Evolutionary conservation across 2,329 filamentous ascomycete species (phyloP).

Genomic region (Colletotrichum gloeosporioides): DNA sequence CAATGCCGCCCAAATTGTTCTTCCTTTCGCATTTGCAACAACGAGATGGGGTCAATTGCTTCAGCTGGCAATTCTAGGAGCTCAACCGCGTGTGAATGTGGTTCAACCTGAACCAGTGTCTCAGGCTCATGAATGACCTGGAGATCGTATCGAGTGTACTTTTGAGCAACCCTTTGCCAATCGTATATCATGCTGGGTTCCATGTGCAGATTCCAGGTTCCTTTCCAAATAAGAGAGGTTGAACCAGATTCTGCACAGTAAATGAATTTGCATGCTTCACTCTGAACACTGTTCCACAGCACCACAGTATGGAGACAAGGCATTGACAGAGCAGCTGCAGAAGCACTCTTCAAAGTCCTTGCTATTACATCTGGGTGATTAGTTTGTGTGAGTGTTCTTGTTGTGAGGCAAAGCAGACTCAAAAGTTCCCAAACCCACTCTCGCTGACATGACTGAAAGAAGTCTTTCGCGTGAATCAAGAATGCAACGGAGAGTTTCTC

Average conservation of each 20-base stretch:
- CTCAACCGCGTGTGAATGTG: not conserved
- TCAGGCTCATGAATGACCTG: not conserved
- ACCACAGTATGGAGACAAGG: slow-evolving; percentile 34
- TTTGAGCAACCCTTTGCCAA: not conserved
- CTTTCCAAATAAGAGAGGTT: not conserved
- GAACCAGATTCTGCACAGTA: slow-evolving; percentile 21
- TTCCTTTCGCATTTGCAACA: not conserved
- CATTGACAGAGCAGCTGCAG: slow-evolving; percentile 30
- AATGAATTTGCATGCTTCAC: slow-evolving; percentile 37
- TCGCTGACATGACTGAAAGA: slow-evolving; percentile 29
- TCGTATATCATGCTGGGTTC: not conserved
- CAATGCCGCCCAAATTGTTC: not conserved
- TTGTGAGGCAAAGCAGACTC: slow-evolving; percentile 36
- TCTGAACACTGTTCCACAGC: slow-evolving; percentile 36
- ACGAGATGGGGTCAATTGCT: not conserved
- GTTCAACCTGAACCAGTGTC: not conserved
- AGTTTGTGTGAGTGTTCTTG: slow-evolving; percentile 27
- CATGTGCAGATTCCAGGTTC: not conserved
- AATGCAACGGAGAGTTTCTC: slow-evolving; percentile 33
- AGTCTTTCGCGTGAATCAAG: slow-evolving; percentile 31
- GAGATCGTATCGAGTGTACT: not conserved
- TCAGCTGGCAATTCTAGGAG: not conserved
- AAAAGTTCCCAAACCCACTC: slow-evolving; percentile 32
- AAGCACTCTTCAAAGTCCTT: slow-evolving; percentile 28
- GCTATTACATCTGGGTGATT: slow-evolving; percentile 22